Base-by-base conservation (phyloP, 768 basidiomycete species). In the Thelephora ganbajun region DNA sequence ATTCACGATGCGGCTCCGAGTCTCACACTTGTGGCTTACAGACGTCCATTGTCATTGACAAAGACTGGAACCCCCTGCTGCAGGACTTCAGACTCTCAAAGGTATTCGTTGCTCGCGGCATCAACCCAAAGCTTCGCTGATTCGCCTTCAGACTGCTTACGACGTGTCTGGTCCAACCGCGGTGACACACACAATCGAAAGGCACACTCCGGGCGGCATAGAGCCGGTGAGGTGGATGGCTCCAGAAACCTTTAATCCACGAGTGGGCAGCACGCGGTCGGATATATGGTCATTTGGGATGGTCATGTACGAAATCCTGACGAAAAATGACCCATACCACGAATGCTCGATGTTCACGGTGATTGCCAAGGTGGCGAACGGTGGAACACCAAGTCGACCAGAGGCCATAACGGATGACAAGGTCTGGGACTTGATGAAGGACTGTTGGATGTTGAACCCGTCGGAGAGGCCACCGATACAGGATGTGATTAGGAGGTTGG, bases 271-370 rank as follows among this genome's bases (percentile, higher is more conserved):
- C 4, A 41, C 12, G 11, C 39, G 39, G 9, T 41, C 39, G 18
- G 39, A 41, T 14, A 41, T 41, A 16, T 41, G 22, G 18, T 41
- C 39, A 6, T 22, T 41, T 18, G 39, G 39, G 22, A 41, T 41
- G 39, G 22, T 22, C 16, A 41, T 41, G 22, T 22, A 18, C 14
- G 39, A 41, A 41, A 30, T 30, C 4, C 26, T 30, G 26, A 30
- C 26, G 5, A 9, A 9, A 30, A 4, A 30, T 30, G 26, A 4
- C 26, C 26, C 26, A 30, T 30, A 30, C 9, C 26, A 30, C 26
- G 26, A 30, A 30, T 30, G 9, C 26, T 44, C 58, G 66, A 19
- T 71, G 73, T 9, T 59, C 77, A 6, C 76, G 76, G 26, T 73
- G 66, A 44, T 61, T 77, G 12, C 61, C 57, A 6, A 65, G 69